Conservation (phyloP, 306 rosid genomes). For the Hippophae gyantsensis region DNA sequence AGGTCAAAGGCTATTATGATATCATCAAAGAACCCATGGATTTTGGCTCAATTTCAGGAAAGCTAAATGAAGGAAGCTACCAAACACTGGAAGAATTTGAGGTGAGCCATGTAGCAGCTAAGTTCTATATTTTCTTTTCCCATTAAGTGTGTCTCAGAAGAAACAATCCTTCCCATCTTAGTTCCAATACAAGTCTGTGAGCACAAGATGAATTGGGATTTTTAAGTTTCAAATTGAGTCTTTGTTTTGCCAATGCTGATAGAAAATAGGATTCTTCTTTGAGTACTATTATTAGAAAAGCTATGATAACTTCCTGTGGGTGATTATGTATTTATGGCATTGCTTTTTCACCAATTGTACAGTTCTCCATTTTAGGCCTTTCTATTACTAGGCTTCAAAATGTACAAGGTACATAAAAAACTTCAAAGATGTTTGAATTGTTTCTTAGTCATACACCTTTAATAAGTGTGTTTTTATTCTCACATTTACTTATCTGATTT, state of each 20-base stretch:
- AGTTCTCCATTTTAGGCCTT: not conserved
- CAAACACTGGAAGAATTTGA: slow-evolving; percentile 15
- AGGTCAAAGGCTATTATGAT: slow-evolving; percentile 21
- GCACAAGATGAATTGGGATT: not conserved
- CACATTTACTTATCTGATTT: not conserved
- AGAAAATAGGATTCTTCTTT: not conserved
- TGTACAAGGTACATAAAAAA: not conserved
- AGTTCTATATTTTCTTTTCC: slow-evolving; percentile 4
- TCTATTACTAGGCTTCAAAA: not conserved
- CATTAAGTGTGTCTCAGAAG: slow-evolving; percentile 1
- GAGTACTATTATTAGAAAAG: not conserved
- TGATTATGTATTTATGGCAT: no score
- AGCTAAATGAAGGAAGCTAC: slow-evolving; percentile 19
- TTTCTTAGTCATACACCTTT: not conserved
- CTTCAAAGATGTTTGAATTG: not conserved
- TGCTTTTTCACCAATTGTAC: not conserved
- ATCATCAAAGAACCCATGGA: slow-evolving; percentile 25
- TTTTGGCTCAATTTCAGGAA: slow-evolving; percentile 12
- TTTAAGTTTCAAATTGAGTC: not conserved
- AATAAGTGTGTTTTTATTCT: not conserved
- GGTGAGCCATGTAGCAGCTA: slow-evolving; percentile 13
- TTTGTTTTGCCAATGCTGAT: not conserved
- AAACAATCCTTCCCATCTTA: not conserved
- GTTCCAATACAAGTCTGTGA: not conserved
- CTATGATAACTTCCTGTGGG: not conserved